Base-by-base conservation (phyloP, 257 asterid genomes). In the Fraxinus cuspidata region DNA sequence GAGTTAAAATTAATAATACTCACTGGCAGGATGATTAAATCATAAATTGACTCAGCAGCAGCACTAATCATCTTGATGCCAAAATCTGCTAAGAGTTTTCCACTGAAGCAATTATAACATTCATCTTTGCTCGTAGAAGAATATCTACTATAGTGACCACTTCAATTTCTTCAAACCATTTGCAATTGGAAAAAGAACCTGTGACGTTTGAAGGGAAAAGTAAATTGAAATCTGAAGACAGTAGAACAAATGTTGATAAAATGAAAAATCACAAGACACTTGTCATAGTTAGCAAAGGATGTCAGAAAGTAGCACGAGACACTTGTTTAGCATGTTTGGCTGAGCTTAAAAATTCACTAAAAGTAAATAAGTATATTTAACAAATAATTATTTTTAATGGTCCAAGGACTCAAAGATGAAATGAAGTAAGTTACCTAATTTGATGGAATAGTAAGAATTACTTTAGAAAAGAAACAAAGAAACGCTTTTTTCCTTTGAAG, bases 81-180 rank as follows among this genome's bases (percentile, higher is more conserved):
- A 76, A 71, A 70, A 93, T 84, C 70, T 81, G 87, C 65, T 81
- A 51, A 35, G 99, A 90, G 78, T 80, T 95, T 82, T 82, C 96
- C 47, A 90, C 81, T 58, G 97, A 93, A 84, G 97, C 97, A 78
- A 91, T 81, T 32, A 78, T 70, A 35, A 95, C 98, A 74, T 88
- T 83, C 31, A 87, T 91, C 80, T 93, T 90, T 44, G 99, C 96
- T 76, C 99, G 87, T 79, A 98, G 82, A 80, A 95, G 77, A 72
- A 93, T 82, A 84, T 95, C 99, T 69, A 91, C 78, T n/a, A 89
- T 44, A 27, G 94, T 87, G 70, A 90, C 95, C 82, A 95, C 87
- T 85, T 95, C 98, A 78, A 88, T 90, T 79, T 89, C 99, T 87
- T 95, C 97, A 73, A 93, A 42, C 98, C 98, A 79, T 93, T 93